These are phyloP conservation scores for Pseudocercospora pini-densiflorae DNA, from an alignment of 2,329 filamentous ascomycete genomes.

Conservation along the genomic window DNA sequence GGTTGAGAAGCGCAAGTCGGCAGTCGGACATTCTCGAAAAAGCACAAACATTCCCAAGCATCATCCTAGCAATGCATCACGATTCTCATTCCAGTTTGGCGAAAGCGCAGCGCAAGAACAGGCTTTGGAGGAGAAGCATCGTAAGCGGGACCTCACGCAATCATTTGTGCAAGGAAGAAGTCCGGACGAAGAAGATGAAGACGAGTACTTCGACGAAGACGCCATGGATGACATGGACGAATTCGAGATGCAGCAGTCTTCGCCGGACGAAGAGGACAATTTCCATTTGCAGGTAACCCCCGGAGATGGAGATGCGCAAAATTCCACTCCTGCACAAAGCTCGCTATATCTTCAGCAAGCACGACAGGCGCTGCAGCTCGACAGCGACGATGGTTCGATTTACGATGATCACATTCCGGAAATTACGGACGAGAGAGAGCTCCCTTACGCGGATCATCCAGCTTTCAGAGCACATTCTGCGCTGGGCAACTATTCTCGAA, in stretches of 20 bases:
- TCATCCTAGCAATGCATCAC: constrained; percentile 69
- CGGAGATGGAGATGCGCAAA: constrained; percentile 11
- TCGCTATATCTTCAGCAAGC: constrained; percentile 29
- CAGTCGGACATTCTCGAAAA: constrained; percentile 36
- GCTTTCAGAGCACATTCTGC: constrained; percentile 36
- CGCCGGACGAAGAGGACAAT: constrained; percentile 12
- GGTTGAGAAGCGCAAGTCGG: constrained; percentile 37
- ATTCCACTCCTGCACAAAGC: constrained; percentile 18
- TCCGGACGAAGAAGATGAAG: constrained; percentile 38
- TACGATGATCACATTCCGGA: constrained; percentile 47
- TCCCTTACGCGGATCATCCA: constrained; percentile 38
- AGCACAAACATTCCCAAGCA: constrained; percentile 44
- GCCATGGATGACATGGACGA: constrained; percentile 53
- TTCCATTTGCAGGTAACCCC: constrained; percentile 3
- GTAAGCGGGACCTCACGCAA: constrained; percentile 27
- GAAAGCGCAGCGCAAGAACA: constrained; percentile 68
- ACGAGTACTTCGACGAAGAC: constrained; percentile 45
- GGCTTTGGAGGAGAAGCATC: constrained; percentile 72
- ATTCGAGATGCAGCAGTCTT: constrained; percentile 44
- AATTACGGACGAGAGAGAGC: constrained; percentile 28
- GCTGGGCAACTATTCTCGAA: constrained; percentile 26
- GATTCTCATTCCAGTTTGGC: constrained; percentile 82
- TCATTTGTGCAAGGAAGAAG: constrained; percentile 16
- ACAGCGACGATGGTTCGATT: constrained; percentile 28
- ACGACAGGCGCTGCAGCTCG: constrained; percentile 24